A percentile compares a stretch with the other conserved stretches of the same genome.
Conservation (phyloP, 208 protist species). For the Leishmania turanica region DNA sequence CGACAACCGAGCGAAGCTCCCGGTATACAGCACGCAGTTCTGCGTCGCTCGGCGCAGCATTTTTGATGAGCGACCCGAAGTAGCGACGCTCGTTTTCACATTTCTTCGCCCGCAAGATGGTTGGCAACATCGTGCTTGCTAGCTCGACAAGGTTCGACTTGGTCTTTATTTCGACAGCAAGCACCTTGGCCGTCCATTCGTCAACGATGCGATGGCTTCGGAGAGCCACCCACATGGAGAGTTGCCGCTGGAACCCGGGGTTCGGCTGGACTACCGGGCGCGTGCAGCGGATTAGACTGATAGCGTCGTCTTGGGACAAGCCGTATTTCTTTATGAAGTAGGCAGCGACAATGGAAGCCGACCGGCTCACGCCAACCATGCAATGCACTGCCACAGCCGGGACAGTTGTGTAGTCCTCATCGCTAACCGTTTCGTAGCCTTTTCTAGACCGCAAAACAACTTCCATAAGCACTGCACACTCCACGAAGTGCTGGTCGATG, state of each 20-base stretch:
- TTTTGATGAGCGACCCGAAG: constrained; percentile 53
- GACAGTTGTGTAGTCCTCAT: not conserved
- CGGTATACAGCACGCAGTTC: constrained; percentile 36
- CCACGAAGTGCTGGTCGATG: constrained; percentile 69
- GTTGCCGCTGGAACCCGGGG: constrained; percentile 69
- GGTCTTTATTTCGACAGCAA: constrained; percentile 48
- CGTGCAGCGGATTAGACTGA: constrained; percentile 56
- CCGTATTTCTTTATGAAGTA: constrained; percentile 83
- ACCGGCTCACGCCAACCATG: constrained; percentile 88
- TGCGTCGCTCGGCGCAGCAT: constrained; percentile 14
- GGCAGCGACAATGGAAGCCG: constrained; percentile 75
- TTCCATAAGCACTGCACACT: constrained; percentile 67
- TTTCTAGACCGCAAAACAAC: constrained; percentile 48
- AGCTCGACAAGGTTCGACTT: constrained; percentile 36
- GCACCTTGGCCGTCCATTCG: constrained; percentile 48
- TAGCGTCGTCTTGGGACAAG: constrained; percentile 52
- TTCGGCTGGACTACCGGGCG: constrained; percentile 78
- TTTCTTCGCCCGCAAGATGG: constrained; percentile 54
- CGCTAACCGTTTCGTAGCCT: not conserved
- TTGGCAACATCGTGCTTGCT: constrained; percentile 41
- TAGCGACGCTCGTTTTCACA: constrained; percentile 57
- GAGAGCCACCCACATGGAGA: constrained; percentile 58
- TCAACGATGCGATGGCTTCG: constrained; percentile 60
- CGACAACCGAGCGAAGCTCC: constrained; percentile 47
- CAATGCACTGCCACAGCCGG: constrained; percentile 79